Base-by-base conservation (phyloP, 208 protist species). In the Crithidia mellificae region DNA sequence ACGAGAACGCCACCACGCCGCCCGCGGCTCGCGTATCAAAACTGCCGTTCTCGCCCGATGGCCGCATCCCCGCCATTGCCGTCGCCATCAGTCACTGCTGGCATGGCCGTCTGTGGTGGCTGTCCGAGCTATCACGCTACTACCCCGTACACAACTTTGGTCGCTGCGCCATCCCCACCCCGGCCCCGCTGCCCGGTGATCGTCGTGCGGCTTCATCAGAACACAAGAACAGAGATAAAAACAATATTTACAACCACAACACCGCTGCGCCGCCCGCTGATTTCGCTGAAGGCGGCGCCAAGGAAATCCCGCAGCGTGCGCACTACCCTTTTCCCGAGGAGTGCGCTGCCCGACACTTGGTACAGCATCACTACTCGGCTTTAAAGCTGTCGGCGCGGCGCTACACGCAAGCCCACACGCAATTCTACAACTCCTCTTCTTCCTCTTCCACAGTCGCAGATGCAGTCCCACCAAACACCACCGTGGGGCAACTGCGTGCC, bases 91-190 rank as follows among this genome's bases (percentile, higher is more conserved):
- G 72, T 27, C 14, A 64, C 47, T 76, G 78, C 41, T 51, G 57
- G 29, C 68, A 64, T 32, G 43, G 32, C 5, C 78, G 78, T 17
- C 43, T 63, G 53, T 29, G 55, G 38, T 63, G 61, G 61, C 49
- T 83, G 29, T 56, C 66, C 7, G 58, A 68, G 39, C 46, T 83
- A 5, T 67, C 68, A 9, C 67, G 54, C 11, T 70, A 80, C 56
- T 85, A 84, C 51, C 63, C 74, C 8, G 68, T 88, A 32, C 79
- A 85, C 59, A 78, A 68, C 49, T 88, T 56, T 55, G 82, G 82
- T 19, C 38, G 34, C 8, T 85, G 79, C 68, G 9, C 8, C 2
- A 55, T 65, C 9, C 76, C 72, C 12, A 6, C 56, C 5, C 30
- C 43, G 19, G 32, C 59, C 1, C 52, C 70, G 25, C 24, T 66